A percentile compares a stretch with the other conserved stretches of the same genome.
These are phyloP conservation scores for Craterostigma plantagineum DNA, from an alignment of 257 asterid genomes.

Conservation along the genomic window DNA sequence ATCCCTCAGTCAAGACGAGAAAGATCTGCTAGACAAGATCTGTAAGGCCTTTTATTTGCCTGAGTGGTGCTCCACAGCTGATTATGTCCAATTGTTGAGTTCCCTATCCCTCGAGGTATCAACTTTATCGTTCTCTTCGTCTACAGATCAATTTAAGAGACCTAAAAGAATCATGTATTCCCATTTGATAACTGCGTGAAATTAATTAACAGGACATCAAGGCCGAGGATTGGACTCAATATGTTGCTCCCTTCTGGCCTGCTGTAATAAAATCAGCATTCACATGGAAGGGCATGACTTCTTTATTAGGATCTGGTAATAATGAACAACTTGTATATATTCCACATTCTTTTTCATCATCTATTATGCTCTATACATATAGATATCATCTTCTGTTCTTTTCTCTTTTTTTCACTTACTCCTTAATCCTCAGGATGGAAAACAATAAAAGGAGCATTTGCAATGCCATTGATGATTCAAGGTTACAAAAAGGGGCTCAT, in stretches of 20 bases:
- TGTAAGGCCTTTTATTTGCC: conserved; percentile 77
- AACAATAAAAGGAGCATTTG: conserved; percentile 78
- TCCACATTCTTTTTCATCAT: neutral
- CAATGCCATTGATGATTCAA: conserved; percentile 81
- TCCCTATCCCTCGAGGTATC: conserved; percentile 62
- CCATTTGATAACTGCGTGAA: neutral
- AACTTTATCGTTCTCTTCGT: neutral
- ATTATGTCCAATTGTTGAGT: conserved; percentile 53
- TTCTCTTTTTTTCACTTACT: neutral
- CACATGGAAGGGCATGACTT: conserved; percentile 82
- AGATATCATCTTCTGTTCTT: neutral
- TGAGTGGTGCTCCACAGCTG: conserved; percentile 81
- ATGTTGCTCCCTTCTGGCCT: conserved; percentile 97
- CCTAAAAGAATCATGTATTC: neutral
- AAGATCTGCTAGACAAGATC: conserved; percentile 40
- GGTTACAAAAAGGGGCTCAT: conserved; percentile 78
- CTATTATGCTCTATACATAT: neutral
- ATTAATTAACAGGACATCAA: conserved; percentile 48
- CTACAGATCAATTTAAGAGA: neutral
- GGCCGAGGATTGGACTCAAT: conserved; percentile 71
- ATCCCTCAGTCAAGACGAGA: conserved; percentile 47
- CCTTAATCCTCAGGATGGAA: conserved; percentile 74
- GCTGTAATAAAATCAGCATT: conserved; percentile 78
- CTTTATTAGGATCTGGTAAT: conserved; percentile 63
- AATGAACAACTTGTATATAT: too few species aligned